These are phyloP conservation scores for Lactifluus pinguis DNA, from an alignment of 768 basidiomycete species.

Conservation along the genomic window DNA sequence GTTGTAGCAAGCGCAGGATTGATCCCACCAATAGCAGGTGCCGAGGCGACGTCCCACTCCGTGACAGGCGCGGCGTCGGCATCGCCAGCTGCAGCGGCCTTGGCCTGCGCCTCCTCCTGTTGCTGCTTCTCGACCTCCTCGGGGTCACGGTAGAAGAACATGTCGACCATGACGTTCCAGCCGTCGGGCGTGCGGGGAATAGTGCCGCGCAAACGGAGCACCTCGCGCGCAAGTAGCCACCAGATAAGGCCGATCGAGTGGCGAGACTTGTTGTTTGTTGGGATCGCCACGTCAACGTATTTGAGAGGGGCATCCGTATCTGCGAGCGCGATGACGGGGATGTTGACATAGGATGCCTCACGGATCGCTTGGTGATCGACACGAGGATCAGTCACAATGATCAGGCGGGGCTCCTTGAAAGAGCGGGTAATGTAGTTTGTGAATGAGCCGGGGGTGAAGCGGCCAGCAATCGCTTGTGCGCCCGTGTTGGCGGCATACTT, in stretches of 20 bases:
- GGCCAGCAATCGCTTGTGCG: conserved; percentile 96
- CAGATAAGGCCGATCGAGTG: conserved; percentile 96
- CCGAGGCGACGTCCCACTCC: conserved; percentile 73
- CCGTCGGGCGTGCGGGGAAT: conserved; percentile 86
- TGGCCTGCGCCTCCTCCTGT: conserved; percentile 85
- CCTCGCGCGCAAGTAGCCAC: conserved; percentile 97
- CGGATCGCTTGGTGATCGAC: conserved; percentile 99
- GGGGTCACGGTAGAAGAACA: conserved; percentile 99
- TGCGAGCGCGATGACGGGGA: conserved; percentile 98
- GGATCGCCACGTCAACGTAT: conserved; percentile 97
- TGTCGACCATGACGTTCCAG: conserved; percentile 98
- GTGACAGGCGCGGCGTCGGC: conserved; percentile 41
- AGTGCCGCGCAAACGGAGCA: conserved; percentile 89
- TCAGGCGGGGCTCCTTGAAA: conserved; percentile 99
- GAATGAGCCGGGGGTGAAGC: conserved; percentile 98
- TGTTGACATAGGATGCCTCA: conserved; percentile 99
- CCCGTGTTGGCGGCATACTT: conserved; percentile 98
- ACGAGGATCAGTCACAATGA: conserved; percentile 97
- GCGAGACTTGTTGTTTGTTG: conserved; percentile 98
- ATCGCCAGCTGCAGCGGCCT: conserved; percentile 54
- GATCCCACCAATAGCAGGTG: conserved; percentile 58
- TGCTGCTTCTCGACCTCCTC: conserved; percentile 99
- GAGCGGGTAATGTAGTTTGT: conserved; percentile 99
- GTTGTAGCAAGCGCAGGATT: conserved; percentile 67
- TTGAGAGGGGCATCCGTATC: conserved; percentile 97